Percentiles rank a stretch among this genome's conserved stretches.
These are phyloP conservation scores for Trichoderma citrinoviride DNA, from an alignment of 2,329 filamentous ascomycete genomes.

Conservation along the genomic window DNA sequence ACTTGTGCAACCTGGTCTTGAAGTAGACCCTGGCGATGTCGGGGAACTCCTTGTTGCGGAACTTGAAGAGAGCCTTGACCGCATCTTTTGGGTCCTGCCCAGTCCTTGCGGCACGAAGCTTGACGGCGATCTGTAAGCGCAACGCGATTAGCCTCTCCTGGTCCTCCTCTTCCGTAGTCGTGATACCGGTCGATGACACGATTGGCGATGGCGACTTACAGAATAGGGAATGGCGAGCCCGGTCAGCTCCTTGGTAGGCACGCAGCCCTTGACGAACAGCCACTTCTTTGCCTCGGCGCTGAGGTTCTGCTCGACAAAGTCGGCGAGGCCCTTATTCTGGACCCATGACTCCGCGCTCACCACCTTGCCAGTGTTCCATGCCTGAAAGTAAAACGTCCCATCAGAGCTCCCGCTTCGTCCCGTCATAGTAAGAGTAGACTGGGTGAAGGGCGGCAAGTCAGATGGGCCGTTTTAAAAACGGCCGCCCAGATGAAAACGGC, in stretches of 20 bases:
- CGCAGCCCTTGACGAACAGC: slow-evolving; percentile 20
- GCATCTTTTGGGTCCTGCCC: slow-evolving; percentile 19
- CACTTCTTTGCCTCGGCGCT: slow-evolving; percentile 13
- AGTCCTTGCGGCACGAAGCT: slow-evolving; percentile 15
- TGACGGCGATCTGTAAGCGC: slow-evolving; percentile 14
- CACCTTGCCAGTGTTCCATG: slow-evolving; percentile 18
- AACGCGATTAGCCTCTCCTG: background rate
- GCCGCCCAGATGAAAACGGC: background rate
- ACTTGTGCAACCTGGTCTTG: slow-evolving; percentile 7
- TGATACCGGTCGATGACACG: background rate
- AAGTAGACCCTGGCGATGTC: slow-evolving; percentile 18
- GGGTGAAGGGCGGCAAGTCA: background rate
- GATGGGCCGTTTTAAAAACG: slow-evolving; percentile 13
- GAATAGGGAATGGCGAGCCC: slow-evolving; percentile 19
- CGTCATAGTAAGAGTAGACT: slow-evolving; percentile 11
- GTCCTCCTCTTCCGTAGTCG: background rate
- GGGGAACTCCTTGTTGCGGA: slow-evolving; percentile 21
- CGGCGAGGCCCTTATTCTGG: slow-evolving; percentile 20
- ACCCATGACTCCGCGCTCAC: slow-evolving; percentile 19
- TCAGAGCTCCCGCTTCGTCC: slow-evolving; percentile 19
- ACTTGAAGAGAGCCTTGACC: slow-evolving; percentile 13
- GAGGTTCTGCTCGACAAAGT: slow-evolving; percentile 22
- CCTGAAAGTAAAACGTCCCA: slow-evolving; percentile 23
- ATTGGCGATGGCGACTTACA: background rate
- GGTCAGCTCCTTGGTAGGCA: slow-evolving; percentile 15